Conservation (phyloP, 352 stramenopile species). For the Phytopythium mirpurense region DNA sequence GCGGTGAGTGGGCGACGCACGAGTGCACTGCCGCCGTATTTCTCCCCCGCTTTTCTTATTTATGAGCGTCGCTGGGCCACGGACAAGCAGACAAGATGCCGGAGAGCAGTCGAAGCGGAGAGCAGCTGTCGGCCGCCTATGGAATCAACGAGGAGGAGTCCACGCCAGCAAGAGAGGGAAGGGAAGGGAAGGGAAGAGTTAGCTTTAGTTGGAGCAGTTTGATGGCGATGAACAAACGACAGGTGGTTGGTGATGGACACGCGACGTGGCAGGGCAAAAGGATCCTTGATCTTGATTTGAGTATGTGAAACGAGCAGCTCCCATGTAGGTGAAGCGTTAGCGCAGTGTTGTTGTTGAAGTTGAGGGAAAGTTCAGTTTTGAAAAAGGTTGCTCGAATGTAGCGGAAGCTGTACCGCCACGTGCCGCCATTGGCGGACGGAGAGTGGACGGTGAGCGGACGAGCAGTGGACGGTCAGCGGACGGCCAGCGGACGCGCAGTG, state of each 20-base stretch:
- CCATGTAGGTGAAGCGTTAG: too few relatives aligned
- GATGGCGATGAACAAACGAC: neutral
- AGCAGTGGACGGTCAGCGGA: neutral
- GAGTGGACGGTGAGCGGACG: neutral
- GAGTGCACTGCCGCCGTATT: neutral
- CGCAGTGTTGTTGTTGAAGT: too few relatives aligned
- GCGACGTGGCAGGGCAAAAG: too few relatives aligned
- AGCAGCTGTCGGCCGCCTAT: neutral
- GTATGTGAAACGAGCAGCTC: neutral
- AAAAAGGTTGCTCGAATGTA: neutral
- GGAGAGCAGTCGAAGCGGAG: neutral
- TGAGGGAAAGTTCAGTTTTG: neutral
- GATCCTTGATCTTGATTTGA: neutral
- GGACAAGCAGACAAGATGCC: neutral
- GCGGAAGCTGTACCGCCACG: neutral
- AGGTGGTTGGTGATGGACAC: too few relatives aligned
- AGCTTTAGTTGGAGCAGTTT: neutral
- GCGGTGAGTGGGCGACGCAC: neutral
- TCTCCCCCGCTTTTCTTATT: slow-evolving; percentile 3
- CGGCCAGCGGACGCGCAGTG: slow-evolving; percentile 1
- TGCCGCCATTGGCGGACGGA: slow-evolving; percentile 2
- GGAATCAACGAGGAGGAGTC: too few relatives aligned
- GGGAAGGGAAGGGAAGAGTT: neutral
- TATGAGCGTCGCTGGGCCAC: slow-evolving; percentile 5
- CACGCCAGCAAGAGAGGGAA: neutral